phyloP scores from a whole-genome alignment of 75 land plant genomes.

The Pinus albicaulis region DNA sequence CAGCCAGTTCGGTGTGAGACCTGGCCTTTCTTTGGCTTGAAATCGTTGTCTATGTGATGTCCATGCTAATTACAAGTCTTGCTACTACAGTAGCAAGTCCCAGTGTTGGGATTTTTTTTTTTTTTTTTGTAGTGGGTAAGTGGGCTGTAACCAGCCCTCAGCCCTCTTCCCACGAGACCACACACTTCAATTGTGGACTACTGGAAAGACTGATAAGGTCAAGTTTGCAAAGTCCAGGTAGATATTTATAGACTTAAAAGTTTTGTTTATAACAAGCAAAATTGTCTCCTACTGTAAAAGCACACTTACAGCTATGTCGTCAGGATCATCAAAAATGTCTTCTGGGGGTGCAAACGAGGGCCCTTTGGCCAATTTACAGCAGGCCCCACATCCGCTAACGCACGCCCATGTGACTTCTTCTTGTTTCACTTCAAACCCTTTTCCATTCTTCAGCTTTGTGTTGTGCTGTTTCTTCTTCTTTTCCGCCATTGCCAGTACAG shows the following conservation, averaged over 20 bases:
- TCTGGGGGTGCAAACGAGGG: conserved; percentile 63
- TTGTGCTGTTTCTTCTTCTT: no score
- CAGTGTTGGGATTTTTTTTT: no score
- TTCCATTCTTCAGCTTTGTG: no score
- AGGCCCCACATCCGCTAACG: conserved; percentile 70
- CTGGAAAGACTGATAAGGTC: not conserved
- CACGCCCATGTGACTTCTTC: conserved; percentile 48
- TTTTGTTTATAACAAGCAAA: no score
- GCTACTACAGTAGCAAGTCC: no score
- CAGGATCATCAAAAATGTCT: conserved; percentile 57
- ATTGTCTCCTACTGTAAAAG: not conserved
- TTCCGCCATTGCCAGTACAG: no score
- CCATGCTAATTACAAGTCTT: no score
- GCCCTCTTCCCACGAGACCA: not conserved
- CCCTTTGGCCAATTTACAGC: conserved; percentile 75
- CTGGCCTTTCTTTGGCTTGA: no score
- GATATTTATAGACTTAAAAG: not conserved
- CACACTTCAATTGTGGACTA: not conserved
- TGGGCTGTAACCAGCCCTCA: not conserved
- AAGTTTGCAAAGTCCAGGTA: not conserved
- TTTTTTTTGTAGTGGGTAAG: no score
- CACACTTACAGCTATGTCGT: conserved; percentile 38
- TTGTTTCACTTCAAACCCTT: conserved; percentile 13
- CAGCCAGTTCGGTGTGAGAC: no score
- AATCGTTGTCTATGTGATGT: no score